These are phyloP conservation scores for Apiotrichum veenhuisii DNA, from an alignment of 1,284 basidiomycete genomes.

Conservation along the genomic window DNA sequence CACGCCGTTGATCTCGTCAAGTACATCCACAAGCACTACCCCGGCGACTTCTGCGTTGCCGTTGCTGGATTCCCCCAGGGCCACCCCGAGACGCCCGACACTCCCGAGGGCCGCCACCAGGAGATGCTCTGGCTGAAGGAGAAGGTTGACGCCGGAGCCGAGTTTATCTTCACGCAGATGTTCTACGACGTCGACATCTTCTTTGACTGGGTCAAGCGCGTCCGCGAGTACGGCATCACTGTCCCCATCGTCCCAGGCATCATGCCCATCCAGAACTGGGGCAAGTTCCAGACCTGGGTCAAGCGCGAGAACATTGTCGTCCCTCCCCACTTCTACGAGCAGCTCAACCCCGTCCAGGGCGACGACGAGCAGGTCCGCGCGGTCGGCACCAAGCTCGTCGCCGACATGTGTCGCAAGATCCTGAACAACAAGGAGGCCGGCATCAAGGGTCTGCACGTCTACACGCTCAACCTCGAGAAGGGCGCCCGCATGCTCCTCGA, in stretches of 20 bases:
- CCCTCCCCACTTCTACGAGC: constrained; percentile 73
- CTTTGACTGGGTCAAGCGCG: constrained; percentile 75
- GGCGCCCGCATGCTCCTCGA: constrained; percentile 88
- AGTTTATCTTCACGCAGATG: constrained; percentile 94
- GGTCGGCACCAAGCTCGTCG: constrained; percentile 80
- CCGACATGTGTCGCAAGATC: constrained; percentile 80
- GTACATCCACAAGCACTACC: constrained; percentile 76
- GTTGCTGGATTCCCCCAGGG: constrained; percentile 85
- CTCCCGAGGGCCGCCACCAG: constrained; percentile 48
- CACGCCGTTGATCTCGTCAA: constrained; percentile 86
- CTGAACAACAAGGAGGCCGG: constrained; percentile 68
- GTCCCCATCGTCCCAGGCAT: constrained; percentile 89
- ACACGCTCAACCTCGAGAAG: constrained; percentile 97
- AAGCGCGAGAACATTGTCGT: constrained; percentile 80
- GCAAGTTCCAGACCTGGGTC: constrained; percentile 90
- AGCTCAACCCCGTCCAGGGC: constrained; percentile 83
- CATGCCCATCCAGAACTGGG: constrained; percentile 97
- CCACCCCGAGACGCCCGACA: constrained; percentile 60
- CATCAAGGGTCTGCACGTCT: constrained; percentile 86
- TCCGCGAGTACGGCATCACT: constrained; percentile 80
- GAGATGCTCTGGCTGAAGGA: constrained; percentile 84
- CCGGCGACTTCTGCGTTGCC: constrained; percentile 89
- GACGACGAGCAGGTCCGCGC: constrained; percentile 86
- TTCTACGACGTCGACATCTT: constrained; percentile 93
- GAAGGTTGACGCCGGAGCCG: constrained; percentile 92